Evolutionary conservation across 1,284 basidiomycete genomes (phyloP).

Genomic region (Irpex sp.): DNA sequence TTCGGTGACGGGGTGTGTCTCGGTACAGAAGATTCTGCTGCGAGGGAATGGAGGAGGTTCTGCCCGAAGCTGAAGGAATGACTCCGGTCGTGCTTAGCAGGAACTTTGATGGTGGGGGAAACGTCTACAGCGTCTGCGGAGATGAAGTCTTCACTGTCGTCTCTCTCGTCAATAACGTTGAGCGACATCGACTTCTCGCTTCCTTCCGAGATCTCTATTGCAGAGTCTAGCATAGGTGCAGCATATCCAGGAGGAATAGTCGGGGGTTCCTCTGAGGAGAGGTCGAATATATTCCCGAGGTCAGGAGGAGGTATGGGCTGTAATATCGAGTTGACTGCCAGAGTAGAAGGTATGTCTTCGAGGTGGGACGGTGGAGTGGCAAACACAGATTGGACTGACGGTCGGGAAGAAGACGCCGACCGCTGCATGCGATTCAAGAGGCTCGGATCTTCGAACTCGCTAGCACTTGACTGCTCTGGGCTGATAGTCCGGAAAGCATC

Average conservation of each 20-base stretch:
- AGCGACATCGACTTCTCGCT: slow-evolving; percentile 14
- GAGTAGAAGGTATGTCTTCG: slow-evolving; percentile 22
- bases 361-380: slow-evolving; percentile 26
- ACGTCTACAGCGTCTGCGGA: slow-evolving; percentile 18
- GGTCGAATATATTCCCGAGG: slow-evolving; percentile 46
- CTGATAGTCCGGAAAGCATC: slow-evolving; percentile 61
- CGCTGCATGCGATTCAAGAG: slow-evolving; percentile 38
- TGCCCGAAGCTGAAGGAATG: slow-evolving; percentile 63
- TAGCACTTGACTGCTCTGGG: slow-evolving; percentile 54
- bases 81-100: slow-evolving; percentile 37
- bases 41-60: slow-evolving; percentile 45
- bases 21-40: slow-evolving; percentile 23
- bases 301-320: slow-evolving; percentile 31
- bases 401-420: slow-evolving; percentile 21
- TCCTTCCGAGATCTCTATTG: slow-evolving; percentile 37
- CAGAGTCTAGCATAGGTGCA: slow-evolving; percentile 39
- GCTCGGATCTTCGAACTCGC: slow-evolving; percentile 30
- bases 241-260: slow-evolving; percentile 40
- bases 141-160: slow-evolving; percentile 10
- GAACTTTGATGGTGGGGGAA: slow-evolving; percentile 7
- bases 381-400: slow-evolving; percentile 29
- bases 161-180: neutral
- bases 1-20: slow-evolving; percentile 30
- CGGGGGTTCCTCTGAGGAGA: slow-evolving; percentile 44
- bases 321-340: slow-evolving; percentile 21